These are phyloP conservation scores for Mycena amicta DNA, from an alignment of 768 basidiomycete species.

Conservation along the genomic window DNA sequence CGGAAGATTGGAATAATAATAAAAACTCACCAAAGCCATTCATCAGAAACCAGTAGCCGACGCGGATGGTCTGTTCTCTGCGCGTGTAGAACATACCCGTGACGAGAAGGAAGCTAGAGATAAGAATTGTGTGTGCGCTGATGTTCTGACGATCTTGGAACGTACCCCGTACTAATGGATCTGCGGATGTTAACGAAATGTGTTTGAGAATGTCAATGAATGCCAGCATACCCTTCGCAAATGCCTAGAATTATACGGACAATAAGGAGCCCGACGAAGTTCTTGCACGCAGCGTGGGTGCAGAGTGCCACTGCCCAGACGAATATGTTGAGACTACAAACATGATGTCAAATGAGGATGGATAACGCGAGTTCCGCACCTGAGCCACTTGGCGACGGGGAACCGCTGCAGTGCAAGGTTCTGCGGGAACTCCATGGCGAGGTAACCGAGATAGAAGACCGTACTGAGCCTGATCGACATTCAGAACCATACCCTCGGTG, in stretches of 20 bases:
- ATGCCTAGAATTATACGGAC: slow-evolving; percentile 75
- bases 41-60: slow-evolving; percentile 84
- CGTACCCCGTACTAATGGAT: no score
- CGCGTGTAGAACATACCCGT: slow-evolving; percentile 86
- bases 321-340: slow-evolving; percentile 67
- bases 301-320: slow-evolving; percentile 68
- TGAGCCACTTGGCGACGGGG: slow-evolving; percentile 84
- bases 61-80: slow-evolving; percentile 67
- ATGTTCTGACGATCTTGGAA: neutral
- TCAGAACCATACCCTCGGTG: neutral
- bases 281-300: slow-evolving; percentile 64
- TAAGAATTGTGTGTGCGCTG: no score
- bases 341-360: neutral
- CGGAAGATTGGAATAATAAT: no score
- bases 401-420: slow-evolving; percentile 74
- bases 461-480: slow-evolving; percentile 55
- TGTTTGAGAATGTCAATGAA: neutral
- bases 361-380: slow-evolving; percentile 36
- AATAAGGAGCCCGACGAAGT: slow-evolving; percentile 67
- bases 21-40: slow-evolving; percentile 54
- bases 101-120: slow-evolving; percentile 66
- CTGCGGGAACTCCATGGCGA: slow-evolving; percentile 66
- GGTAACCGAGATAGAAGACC: slow-evolving; percentile 74
- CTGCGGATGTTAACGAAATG: neutral
- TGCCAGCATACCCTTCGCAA: slow-evolving; percentile 53